phyloP scores from a whole-genome alignment of 176 grass and related monocot genomes.

The Poa pratensis region DNA sequence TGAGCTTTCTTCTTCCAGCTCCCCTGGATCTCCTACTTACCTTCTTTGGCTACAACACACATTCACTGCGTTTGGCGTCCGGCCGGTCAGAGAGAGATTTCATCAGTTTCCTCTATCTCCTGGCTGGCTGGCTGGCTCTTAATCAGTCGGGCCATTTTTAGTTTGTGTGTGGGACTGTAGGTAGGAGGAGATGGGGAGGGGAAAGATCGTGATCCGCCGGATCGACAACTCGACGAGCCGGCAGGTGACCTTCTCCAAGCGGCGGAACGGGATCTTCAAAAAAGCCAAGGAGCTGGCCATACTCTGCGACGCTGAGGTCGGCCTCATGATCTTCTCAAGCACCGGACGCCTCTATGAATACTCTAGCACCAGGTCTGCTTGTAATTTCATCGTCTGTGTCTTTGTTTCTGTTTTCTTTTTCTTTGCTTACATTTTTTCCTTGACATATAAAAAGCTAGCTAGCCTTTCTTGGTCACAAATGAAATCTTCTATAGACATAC shows the following conservation, averaged over 20 bases:
- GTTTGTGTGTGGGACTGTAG: neutral
- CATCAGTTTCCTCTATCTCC: conserved; percentile 8
- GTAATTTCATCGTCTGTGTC: neutral
- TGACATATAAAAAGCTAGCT: neutral
- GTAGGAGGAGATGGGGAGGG: conserved; percentile 68
- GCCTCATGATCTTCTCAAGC: conserved; percentile 90
- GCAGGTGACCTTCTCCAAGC: conserved; percentile 92
- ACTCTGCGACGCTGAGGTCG: conserved; percentile 92
- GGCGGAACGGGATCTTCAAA: conserved; percentile 88
- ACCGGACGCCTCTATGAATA: conserved; percentile 89
- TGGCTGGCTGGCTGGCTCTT: neutral
- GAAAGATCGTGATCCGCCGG: conserved; percentile 91
- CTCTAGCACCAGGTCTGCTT: conserved; percentile 70
- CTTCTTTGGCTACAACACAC: conserved; percentile 23
- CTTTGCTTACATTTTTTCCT: conserved; percentile 15
- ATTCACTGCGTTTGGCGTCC: conserved; percentile 6
- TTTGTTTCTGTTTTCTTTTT: neutral
- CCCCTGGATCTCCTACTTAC: conserved; percentile 8
- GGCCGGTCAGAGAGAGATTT: conserved; percentile 1
- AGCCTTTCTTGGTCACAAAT: neutral
- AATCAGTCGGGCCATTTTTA: neutral
- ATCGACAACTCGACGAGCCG: conserved; percentile 92
- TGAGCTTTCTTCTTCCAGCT: conserved; percentile 50
- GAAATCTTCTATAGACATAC: neutral
- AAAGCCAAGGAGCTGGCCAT: conserved; percentile 93